Conservation (phyloP, 2,329 filamentous ascomycete species). For the Paecilomyces sp. region DNA sequence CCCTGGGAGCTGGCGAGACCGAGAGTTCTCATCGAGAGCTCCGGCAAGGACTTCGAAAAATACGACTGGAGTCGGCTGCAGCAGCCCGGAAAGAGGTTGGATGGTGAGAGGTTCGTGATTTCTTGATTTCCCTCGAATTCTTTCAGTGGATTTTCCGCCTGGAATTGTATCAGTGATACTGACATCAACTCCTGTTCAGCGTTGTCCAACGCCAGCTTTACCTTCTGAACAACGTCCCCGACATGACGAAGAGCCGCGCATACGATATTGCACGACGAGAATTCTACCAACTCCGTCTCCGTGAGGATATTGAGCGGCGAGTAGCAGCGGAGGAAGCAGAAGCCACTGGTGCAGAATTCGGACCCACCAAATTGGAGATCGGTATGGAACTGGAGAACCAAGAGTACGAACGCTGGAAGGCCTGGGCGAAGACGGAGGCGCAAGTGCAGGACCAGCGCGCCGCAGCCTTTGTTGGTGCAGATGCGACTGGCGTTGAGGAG, state of each 20-base stretch:
- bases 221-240: slow-evolving; percentile 61
- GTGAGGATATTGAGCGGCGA: slow-evolving; percentile 73
- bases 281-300: slow-evolving; percentile 78
- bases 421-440: slow-evolving; percentile 59
- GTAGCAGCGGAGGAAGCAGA: slow-evolving; percentile 83
- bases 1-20: slow-evolving; percentile 95
- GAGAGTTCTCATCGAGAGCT: slow-evolving; percentile 72
- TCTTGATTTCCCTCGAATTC: not conserved
- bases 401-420: slow-evolving; percentile 77
- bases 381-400: slow-evolving; percentile 76
- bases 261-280: slow-evolving; percentile 86
- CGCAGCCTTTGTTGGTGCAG: slow-evolving; percentile 36
- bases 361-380: slow-evolving; percentile 65
- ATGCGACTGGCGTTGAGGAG: slow-evolving; percentile 29
- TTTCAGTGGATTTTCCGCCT: not conserved
- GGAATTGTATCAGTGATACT: slow-evolving; percentile 2
- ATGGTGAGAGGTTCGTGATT: slow-evolving; percentile 68
- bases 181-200: slow-evolving; percentile 40
- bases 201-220: slow-evolving; percentile 88
- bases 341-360: slow-evolving; percentile 82
- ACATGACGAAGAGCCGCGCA: slow-evolving; percentile 58
- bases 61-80: slow-evolving; percentile 73
- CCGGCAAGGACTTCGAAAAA: slow-evolving; percentile 70
- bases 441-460: slow-evolving; percentile 41
- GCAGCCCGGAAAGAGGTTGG: slow-evolving; percentile 68